Percentiles rank a stretch among this genome's conserved stretches.
Conservation (phyloP, 2,329 filamentous ascomycete genomes). For the Exophiala viscosa region DNA sequence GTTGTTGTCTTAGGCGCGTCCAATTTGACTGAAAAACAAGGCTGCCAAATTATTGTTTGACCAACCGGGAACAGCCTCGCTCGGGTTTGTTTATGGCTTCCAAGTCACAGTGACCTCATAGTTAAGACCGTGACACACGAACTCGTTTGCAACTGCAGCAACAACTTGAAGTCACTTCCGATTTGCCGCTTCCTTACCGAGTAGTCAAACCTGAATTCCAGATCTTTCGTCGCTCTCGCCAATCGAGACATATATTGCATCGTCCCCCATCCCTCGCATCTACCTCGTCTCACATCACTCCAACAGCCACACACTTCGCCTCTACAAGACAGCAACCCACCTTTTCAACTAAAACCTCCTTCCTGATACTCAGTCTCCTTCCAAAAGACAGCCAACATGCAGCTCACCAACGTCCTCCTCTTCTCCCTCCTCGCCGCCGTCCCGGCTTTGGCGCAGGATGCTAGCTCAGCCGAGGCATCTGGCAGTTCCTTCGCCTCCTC, state of each 20-base stretch:
- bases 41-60: too few species aligned
- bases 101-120: too few species aligned
- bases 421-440: conserved; percentile 13
- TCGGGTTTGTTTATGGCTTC: too few species aligned
- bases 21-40: too few species aligned
- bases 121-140: too few species aligned
- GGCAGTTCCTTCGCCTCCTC: neutral
- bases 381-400: conserved; percentile 12
- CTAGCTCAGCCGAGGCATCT: neutral
- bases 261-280: neutral
- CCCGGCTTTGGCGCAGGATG: conserved; percentile 11
- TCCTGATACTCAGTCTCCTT: too few species aligned
- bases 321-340: neutral
- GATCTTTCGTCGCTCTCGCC: neutral
- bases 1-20: too few species aligned
- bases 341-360: neutral
- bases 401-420: conserved; percentile 16
- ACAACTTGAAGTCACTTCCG: too few species aligned
- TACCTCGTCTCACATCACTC: neutral
- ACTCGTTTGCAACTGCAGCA: too few species aligned
- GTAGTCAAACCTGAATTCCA: neutral
- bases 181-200: too few species aligned
- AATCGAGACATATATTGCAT: neutral
- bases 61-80: too few species aligned
- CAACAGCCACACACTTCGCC: neutral